Evolutionary conservation across 1,284 basidiomycete species (phyloP).

Genomic region (Boletus holoroseus): DNA sequence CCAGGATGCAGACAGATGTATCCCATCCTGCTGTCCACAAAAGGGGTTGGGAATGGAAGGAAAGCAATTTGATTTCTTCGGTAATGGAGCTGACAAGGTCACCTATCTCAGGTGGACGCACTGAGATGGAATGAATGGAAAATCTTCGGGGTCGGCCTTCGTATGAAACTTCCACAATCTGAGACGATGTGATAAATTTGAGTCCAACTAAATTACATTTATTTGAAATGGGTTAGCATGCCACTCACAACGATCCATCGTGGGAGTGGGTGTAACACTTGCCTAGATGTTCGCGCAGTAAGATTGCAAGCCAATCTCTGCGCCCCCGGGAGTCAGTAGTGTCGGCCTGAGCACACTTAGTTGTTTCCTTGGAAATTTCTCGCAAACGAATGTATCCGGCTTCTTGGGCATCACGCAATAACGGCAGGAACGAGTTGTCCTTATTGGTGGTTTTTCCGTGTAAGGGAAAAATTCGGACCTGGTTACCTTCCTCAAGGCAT

Average conservation of each 20-base stretch:
- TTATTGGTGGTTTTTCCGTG: conserved; percentile 37
- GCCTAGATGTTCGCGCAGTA: conserved; percentile 62
- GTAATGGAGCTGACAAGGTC: conserved; percentile 35
- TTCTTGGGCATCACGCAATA: conserved; percentile 44
- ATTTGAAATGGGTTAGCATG: conserved; percentile 14
- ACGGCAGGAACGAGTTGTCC: conserved; percentile 42
- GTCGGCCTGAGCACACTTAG: conserved; percentile 7
- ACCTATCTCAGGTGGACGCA: conserved; percentile 29
- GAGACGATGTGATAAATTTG: conserved; percentile 61
- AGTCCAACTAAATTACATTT: conserved; percentile 53
- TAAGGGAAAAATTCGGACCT: conserved; percentile 47
- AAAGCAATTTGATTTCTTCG: conserved; percentile 39
- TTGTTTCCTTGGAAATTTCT: conserved; percentile 36
- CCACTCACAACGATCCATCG: background rate
- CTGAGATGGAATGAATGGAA: conserved; percentile 45
- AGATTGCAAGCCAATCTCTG: conserved; percentile 61
- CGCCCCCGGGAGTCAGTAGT: conserved; percentile 36
- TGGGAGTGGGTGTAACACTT: conserved; percentile 18
- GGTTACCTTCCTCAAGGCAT: conserved; percentile 42
- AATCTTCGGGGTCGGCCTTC: conserved; percentile 56
- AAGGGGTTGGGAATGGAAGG: conserved; percentile 35
- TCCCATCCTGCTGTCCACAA: conserved; percentile 64
- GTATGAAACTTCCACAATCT: conserved; percentile 59
- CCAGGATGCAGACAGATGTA: conserved; percentile 46
- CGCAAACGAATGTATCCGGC: conserved; percentile 48